Conservation (phyloP, 192 early-diverging fungal species). For the Backusella liffmaniae region DNA sequence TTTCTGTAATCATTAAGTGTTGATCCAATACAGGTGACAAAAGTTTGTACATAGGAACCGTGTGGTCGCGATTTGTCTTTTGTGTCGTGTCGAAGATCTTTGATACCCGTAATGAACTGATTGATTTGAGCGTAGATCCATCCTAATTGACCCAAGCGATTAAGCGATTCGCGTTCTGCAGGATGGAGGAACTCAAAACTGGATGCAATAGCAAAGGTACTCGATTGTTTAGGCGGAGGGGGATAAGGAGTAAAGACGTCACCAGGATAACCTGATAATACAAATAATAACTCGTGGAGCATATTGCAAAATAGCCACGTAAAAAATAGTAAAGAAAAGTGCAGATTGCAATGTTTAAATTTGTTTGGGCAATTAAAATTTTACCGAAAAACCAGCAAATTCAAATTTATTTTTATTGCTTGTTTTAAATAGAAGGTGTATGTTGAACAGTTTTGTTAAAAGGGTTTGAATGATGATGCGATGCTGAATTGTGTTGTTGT, state of each 20-base stretch:
- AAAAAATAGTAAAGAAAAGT: background rate
- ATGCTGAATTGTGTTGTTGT: background rate
- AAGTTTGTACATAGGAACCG: constrained; percentile 52
- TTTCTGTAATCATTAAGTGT: constrained; percentile 44
- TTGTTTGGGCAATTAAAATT: background rate
- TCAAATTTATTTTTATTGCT: background rate
- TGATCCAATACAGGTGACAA: constrained; percentile 45
- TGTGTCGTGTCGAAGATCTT: background rate
- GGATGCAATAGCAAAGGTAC: constrained; percentile 52
- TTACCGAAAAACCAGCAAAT: background rate
- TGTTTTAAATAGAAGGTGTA: background rate
- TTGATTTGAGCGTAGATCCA: constrained; percentile 45
- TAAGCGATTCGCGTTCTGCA: constrained; percentile 57
- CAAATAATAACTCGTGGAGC: constrained; percentile 74
- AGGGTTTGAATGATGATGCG: background rate
- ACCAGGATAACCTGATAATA: constrained; percentile 62
- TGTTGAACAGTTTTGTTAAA: background rate
- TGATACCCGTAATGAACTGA: constrained; percentile 36
- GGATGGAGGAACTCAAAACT: constrained; percentile 67
- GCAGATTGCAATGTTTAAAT: no score
- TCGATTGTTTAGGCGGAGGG: constrained; percentile 31
- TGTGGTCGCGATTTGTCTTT: background rate
- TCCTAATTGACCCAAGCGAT: constrained; percentile 60
- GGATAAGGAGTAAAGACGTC: constrained; percentile 66
- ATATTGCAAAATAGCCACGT: constrained; percentile 31